Conservation (phyloP, 805 yeast genomes). For the Debaryomyces castellii region DNA sequence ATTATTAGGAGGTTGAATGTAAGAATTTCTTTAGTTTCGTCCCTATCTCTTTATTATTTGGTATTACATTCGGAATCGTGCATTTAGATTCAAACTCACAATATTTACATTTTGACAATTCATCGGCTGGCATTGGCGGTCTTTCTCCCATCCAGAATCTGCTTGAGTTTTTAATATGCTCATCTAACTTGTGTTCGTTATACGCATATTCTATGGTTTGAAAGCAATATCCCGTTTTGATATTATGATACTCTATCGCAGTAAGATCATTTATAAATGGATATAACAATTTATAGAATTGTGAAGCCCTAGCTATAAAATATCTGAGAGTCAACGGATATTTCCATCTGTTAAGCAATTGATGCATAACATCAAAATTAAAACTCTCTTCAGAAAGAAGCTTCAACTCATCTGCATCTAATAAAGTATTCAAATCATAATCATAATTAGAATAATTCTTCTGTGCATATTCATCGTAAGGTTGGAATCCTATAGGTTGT, state of each 20-base stretch:
- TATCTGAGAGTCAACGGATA: constrained; percentile 55
- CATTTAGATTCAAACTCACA: constrained; percentile 50
- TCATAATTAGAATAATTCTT: not conserved
- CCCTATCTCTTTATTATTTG: constrained; percentile 4
- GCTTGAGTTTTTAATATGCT: constrained; percentile 32
- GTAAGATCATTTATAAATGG: constrained; percentile 36
- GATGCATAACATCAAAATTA: constrained; percentile 18
- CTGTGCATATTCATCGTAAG: constrained; percentile 31
- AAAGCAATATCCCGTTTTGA: constrained; percentile 33
- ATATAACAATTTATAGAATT: constrained; percentile 37
- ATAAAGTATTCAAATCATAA: constrained; percentile 5
- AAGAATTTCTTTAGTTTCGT: constrained; percentile 8
- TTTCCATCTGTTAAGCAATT: constrained; percentile 46
- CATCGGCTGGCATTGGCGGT: constrained; percentile 44
- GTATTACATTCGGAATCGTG: constrained; percentile 16
- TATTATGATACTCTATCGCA: constrained; percentile 55
- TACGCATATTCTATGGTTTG: constrained; percentile 39
- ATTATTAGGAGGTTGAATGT: not conserved
- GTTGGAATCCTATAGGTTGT: constrained; percentile 35
- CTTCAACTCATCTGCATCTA: constrained; percentile 7
- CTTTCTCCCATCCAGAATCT: constrained; percentile 62
- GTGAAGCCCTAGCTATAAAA: constrained; percentile 55
- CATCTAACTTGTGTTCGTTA: constrained; percentile 25
- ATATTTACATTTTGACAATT: constrained; percentile 44
- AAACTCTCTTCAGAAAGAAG: constrained; percentile 16